A percentile compares a stretch with the other conserved stretches of the same genome.
phyloP scores from a whole-genome alignment of 2,329 filamentous ascomycete species.

The Lecanosticta acicola region DNA sequence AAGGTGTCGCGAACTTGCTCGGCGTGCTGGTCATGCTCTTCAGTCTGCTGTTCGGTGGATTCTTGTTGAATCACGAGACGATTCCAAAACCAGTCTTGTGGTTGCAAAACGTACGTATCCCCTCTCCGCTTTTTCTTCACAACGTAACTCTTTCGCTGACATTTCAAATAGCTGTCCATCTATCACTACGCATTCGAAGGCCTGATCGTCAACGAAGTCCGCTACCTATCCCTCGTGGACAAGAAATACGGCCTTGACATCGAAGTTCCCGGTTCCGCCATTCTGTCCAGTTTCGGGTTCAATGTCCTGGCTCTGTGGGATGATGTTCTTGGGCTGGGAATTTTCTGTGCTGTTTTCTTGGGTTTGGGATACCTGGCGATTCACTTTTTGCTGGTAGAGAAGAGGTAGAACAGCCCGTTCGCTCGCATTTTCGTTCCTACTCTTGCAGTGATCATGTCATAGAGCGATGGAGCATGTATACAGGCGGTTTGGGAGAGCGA shows the following conservation, averaged over 20 bases:
- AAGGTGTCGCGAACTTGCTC: conserved; percentile 84
- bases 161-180: conserved; percentile 63
- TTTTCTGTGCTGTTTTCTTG: conserved; percentile 79
- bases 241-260: conserved; percentile 96
- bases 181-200: conserved; percentile 98
- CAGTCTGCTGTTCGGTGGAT: conserved; percentile 86
- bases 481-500: no score
- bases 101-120: conserved; percentile 67
- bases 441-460: no score
- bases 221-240: conserved; percentile 81
- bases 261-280: conserved; percentile 88
- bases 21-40: conserved; percentile 97
- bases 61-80: conserved; percentile 89
- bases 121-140: neutral
- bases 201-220: conserved; percentile 94
- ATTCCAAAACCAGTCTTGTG: conserved; percentile 81
- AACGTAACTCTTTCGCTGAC: conserved; percentile 23
- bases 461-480: no score
- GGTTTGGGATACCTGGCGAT: conserved; percentile 85
- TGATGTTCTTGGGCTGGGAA: conserved; percentile 73
- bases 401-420: no score
- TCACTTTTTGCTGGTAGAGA: conserved; percentile 90
- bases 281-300: conserved; percentile 92
- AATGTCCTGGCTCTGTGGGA: conserved; percentile 78
- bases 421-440: no score